Base-by-base conservation (phyloP, 257 asterid species). In the Nemophila menziesii region DNA sequence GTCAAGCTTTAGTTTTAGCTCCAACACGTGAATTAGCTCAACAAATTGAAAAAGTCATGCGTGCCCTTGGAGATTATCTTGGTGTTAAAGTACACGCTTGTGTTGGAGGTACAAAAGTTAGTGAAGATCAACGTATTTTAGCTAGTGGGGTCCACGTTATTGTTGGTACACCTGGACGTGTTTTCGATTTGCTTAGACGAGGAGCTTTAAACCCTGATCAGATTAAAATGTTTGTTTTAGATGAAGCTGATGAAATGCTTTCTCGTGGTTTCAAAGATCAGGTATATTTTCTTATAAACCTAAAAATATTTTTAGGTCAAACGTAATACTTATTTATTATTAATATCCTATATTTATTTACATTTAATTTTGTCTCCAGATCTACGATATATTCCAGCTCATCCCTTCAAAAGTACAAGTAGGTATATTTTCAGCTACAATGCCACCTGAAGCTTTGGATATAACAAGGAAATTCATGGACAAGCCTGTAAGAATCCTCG, bases 21-120 rank as follows among this genome's bases (percentile, higher is more conserved):
- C 62, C 62, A 26, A 56, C 62, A 26, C 62, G 62, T 46, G 62
- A 56, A 41, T 55, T 56, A 24, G 55, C 62, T 7, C 62, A 56
- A 16, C 62, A 56, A 39, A 56, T 56, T 37, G 62, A 39, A 17
- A 56, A 56, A 41, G 62, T 56, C 38, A 56, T 39, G 62, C 36
- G 44, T 19, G 62, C 62, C n/a, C 62, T 56, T 15, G 62, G 62
- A 12, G 38, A 27, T 22, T 56, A 48, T 33, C 55, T 56, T 48
- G 37, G 55, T 20, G 49, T 56, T 39, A 46, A 46, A 34, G 61
- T 55, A 11, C 61, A 55, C 46, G 61, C 61, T 23, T 55, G 61
- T 46, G 61, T 55, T 17, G 54, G 61, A 36, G 61, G 61, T 22
- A 55, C 61, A 21, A 46, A 48, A 36, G 61, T 55, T 42, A 53